Evolutionary conservation across 768 basidiomycete genomes (phyloP).

Genomic region (Tulasnella sp.): DNA sequence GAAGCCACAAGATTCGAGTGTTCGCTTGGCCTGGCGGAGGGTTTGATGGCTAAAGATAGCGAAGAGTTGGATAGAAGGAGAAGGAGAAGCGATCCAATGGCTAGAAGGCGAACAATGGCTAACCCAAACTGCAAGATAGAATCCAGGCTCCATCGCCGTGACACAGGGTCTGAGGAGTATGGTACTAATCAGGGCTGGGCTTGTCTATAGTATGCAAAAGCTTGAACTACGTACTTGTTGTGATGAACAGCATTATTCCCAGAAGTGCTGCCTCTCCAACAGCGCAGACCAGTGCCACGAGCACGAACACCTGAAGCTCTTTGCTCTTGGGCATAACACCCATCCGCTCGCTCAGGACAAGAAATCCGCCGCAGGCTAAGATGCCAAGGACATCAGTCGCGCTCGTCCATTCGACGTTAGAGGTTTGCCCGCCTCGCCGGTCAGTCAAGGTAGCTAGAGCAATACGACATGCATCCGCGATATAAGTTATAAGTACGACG

Average conservation of each 20-base stretch:
- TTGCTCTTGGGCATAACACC: constrained; percentile 54
- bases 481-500: no score
- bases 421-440: no score
- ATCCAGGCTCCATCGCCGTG: constrained; percentile 20
- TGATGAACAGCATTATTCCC: constrained; percentile 25
- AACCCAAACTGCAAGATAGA: constrained; percentile 42
- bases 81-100: constrained; percentile 49
- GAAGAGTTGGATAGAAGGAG: constrained; percentile 37
- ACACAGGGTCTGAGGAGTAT: constrained; percentile 14
- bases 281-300: constrained; percentile 50
- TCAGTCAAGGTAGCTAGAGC: no score
- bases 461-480: no score
- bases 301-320: constrained; percentile 45
- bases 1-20: constrained; percentile 43
- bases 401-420: no score
- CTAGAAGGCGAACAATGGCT: constrained; percentile 53
- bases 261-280: constrained; percentile 49
- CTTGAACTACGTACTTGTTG: not conserved
- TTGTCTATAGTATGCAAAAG: not conserved
- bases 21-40: constrained; percentile 22
- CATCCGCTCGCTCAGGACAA: constrained; percentile 65
- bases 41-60: constrained; percentile 28
- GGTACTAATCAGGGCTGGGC: not conserved
- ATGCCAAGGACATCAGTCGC: constrained; percentile 28
- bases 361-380: constrained; percentile 60